phyloP scores from a whole-genome alignment of 169 alveolate species.

The Plasmodium cynomolgi region DNA sequence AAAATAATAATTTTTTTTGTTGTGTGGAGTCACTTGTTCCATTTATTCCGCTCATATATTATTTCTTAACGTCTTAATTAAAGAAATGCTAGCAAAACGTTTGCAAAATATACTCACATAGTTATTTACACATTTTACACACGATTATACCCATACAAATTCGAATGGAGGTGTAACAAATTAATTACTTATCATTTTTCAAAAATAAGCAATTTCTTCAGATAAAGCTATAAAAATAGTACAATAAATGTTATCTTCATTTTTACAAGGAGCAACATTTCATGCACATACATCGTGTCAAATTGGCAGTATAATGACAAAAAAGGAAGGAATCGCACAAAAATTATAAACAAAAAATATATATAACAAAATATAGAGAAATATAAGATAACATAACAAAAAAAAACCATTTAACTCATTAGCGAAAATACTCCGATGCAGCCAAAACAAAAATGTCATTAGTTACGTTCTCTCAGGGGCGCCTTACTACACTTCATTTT shows the following conservation, averaged over 20 bases:
- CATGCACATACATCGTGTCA: background rate
- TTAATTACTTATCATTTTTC: background rate
- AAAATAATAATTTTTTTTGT: background rate
- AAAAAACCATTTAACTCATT: background rate
- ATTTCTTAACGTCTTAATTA: background rate
- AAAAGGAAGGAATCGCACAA: background rate
- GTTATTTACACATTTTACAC: background rate
- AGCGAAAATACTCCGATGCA: background rate
- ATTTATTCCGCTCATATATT: background rate
- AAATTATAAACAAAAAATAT: background rate
- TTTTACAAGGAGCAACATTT: background rate
- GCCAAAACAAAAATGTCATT: background rate
- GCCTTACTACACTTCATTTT: background rate
- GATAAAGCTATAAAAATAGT: background rate
- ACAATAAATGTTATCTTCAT: background rate
- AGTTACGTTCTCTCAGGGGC: background rate
- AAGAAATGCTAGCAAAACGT: background rate
- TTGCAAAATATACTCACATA: background rate
- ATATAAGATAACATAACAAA: background rate
- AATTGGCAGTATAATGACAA: background rate
- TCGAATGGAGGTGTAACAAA: background rate
- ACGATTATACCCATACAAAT: background rate
- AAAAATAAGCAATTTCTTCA: background rate
- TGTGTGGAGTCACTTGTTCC: background rate
- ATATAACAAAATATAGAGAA: background rate